Evolutionary conservation across 768 basidiomycete species (phyloP).

Genomic region (Hypholoma fasciculare): DNA sequence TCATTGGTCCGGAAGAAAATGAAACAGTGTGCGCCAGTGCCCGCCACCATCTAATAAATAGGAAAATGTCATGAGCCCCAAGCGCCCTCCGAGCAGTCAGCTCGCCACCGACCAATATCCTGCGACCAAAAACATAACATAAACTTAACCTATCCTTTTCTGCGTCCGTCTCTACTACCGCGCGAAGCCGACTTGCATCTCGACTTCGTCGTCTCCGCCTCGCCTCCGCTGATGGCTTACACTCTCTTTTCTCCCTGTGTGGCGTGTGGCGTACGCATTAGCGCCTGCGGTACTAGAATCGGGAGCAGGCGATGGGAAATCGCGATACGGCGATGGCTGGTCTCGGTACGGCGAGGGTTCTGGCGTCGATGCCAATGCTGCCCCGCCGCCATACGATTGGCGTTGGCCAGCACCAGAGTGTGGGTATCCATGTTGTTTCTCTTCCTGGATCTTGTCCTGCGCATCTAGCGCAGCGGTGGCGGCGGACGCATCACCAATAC

Average conservation of each 20-base stretch:
- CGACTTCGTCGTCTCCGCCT: slow-evolving; percentile 27
- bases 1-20: background rate
- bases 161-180: slow-evolving; percentile 10
- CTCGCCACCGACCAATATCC: background rate
- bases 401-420: slow-evolving; percentile 1
- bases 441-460: slow-evolving; percentile 38
- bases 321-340: slow-evolving; percentile 25
- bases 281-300: slow-evolving; percentile 12
- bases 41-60: too few species aligned
- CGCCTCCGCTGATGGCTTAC: slow-evolving; percentile 22
- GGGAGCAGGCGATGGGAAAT: slow-evolving; percentile 25
- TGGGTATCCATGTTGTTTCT: slow-evolving; percentile 18
- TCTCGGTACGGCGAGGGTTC: slow-evolving; percentile 26
- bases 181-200: slow-evolving; percentile 39
- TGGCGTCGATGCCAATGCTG: background rate
- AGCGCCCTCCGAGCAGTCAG: background rate
- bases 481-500: slow-evolving; percentile 81
- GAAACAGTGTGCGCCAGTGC: background rate
- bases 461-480: slow-evolving; percentile 66
- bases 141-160: background rate
- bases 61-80: background rate
- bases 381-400: slow-evolving; percentile 1
- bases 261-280: slow-evolving; percentile 21
- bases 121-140: background rate
- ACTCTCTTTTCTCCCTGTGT: slow-evolving; percentile 13